A percentile compares a stretch with the other conserved stretches of the same genome.
phyloP scores from a whole-genome alignment of 2,329 filamentous ascomycete species.

The Aspergillus neoniger region DNA sequence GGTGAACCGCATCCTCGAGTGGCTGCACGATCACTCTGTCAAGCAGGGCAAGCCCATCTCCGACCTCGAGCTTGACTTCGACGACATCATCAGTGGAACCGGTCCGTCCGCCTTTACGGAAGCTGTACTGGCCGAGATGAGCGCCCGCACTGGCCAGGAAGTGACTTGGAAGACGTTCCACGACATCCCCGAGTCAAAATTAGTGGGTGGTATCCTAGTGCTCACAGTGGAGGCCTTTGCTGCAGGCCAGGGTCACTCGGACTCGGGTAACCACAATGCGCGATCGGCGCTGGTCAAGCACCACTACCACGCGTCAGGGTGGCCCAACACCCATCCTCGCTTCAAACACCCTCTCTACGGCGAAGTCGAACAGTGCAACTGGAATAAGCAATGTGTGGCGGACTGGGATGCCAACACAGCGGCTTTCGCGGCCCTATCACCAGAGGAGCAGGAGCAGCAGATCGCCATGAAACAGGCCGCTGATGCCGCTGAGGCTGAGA shows the following conservation, averaged over 20 bases:
- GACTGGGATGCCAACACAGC: conserved; percentile 16
- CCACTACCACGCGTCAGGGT: conserved; percentile 73
- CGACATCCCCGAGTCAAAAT: conserved; percentile 64
- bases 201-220: conserved; percentile 65
- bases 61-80: conserved; percentile 67
- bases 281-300: conserved; percentile 69
- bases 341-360: conserved; percentile 16
- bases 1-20: conserved; percentile 68
- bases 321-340: conserved; percentile 48
- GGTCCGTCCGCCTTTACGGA: conserved; percentile 70
- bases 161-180: conserved; percentile 68
- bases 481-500: conserved; percentile 5
- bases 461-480: conserved; percentile 13
- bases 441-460: conserved; percentile 16
- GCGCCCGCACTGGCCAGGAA: conserved; percentile 45
- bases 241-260: conserved; percentile 71
- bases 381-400: conserved; percentile 17
- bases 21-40: conserved; percentile 62
- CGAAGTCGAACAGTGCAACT: conserved; percentile 18
- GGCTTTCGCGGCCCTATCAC: conserved; percentile 11
- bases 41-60: conserved; percentile 61
- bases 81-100: conserved; percentile 72
- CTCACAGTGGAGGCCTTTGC: conserved; percentile 72
- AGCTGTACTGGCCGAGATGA: conserved; percentile 67
- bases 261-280: conserved; percentile 69